Percentiles rank a stretch among this genome's conserved stretches.
These are phyloP conservation scores for Penicillium fimorum DNA, from an alignment of 495 filamentous ascomycete genomes.

Conservation along the genomic window DNA sequence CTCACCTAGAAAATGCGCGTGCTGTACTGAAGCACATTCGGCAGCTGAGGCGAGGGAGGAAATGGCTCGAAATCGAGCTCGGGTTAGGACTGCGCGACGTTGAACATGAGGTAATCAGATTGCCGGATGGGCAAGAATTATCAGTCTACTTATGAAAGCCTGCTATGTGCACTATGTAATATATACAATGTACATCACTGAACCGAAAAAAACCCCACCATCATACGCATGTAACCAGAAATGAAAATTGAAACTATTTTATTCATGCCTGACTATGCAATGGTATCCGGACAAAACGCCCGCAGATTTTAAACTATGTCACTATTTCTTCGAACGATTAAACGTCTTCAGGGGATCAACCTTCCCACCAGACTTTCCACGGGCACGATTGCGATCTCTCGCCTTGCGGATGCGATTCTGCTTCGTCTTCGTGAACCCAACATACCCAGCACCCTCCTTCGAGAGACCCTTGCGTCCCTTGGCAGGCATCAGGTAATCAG, in stretches of 20 bases:
- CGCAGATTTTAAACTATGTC: conserved; percentile 11
- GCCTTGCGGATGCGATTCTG: conserved; percentile 75
- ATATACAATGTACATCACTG: conserved; percentile 1
- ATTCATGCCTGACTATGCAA: conserved; percentile 29
- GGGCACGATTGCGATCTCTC: conserved; percentile 58
- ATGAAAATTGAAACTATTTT: conserved; percentile 11
- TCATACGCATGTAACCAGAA: background rate
- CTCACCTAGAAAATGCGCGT: conserved; percentile 22
- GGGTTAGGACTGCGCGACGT: conserved; percentile 29
- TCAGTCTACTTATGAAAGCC: conserved; percentile 2
- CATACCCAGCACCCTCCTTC: conserved; percentile 63
- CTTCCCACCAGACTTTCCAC: conserved; percentile 55
- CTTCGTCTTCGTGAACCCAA: conserved; percentile 68
- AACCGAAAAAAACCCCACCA: background rate
- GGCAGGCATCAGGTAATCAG: conserved; percentile 85
- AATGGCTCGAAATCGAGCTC: conserved; percentile 36
- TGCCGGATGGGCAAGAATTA: conserved; percentile 21
- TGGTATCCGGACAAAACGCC: conserved; percentile 30
- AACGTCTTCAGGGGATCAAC: conserved; percentile 88
- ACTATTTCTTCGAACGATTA: conserved; percentile 50
- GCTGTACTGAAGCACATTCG: conserved; percentile 31
- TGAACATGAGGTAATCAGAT: conserved; percentile 19
- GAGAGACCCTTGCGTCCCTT: conserved; percentile 69
- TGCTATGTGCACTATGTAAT: background rate
- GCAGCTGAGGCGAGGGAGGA: conserved; percentile 31